Conservation (phyloP, 305 asterid species). For the Fraxinus albicans region DNA sequence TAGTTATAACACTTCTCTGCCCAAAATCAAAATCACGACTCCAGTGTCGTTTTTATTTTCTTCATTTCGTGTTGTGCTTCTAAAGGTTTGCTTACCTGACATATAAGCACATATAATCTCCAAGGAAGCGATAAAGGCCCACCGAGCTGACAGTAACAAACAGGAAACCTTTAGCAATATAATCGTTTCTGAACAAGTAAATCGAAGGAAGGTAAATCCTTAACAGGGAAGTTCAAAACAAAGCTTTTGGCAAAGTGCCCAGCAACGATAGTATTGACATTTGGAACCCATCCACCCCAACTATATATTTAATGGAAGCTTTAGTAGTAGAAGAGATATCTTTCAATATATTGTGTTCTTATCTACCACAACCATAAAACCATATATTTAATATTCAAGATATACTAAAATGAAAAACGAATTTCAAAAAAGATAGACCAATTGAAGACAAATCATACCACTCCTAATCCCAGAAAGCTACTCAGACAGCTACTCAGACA, state of each 20-base stretch:
- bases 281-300: not conserved
- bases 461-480: slow-evolving; percentile 60
- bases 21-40: slow-evolving; percentile 3
- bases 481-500: no score
- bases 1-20: not conserved
- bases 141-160: slow-evolving; percentile 62
- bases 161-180: slow-evolving; percentile 1
- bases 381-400: not conserved
- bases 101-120: slow-evolving; percentile 94
- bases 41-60: not conserved
- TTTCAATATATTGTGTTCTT: not conserved
- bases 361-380: not conserved
- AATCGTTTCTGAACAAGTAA: not conserved
- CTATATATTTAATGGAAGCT: not conserved
- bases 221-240: not conserved
- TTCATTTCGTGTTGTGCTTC: not conserved
- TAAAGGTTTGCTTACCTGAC: slow-evolving; percentile 60
- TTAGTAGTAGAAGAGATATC: not conserved
- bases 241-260: not conserved
- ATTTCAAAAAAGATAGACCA: slow-evolving; percentile 4
- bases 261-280: not conserved
- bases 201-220: not conserved
- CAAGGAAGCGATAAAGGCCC: slow-evolving; percentile 98
- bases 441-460: slow-evolving; percentile 48
- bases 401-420: not conserved